Evolutionary conservation across 1,284 basidiomycete species (phyloP).

Genomic region (Trichosporon sp.): DNA sequence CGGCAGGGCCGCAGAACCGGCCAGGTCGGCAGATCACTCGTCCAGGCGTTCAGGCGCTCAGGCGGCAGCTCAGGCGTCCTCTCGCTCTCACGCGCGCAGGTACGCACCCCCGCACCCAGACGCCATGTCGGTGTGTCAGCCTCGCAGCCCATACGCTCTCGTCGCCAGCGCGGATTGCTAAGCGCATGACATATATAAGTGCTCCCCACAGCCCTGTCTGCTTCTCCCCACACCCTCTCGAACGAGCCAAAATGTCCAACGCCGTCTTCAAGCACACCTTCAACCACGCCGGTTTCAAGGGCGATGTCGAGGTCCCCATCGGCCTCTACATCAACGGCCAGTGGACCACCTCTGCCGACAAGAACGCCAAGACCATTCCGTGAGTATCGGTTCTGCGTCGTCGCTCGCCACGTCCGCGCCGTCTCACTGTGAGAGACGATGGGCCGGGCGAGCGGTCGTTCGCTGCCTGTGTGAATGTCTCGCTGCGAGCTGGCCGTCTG

Average conservation of each 20-base stretch:
- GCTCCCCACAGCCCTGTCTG: not conserved
- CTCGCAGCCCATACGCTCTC: not conserved
- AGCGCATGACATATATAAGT: conserved; percentile 11
- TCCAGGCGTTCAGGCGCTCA: not conserved
- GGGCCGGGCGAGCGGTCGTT: not conserved
- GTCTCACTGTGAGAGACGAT: not conserved
- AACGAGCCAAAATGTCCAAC: conserved; percentile 5
- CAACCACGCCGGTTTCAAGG: conserved; percentile 62
- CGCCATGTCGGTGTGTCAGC: not conserved
- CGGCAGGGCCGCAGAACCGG: not conserved
- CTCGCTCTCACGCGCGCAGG: not conserved
- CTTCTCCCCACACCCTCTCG: not conserved
- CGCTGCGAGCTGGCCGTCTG: not conserved
- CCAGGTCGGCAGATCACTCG: not conserved
- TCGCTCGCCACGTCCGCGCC: not conserved
- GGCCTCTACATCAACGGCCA: conserved; percentile 80
- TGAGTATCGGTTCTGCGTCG: conserved; percentile 30
- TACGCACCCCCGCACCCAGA: not conserved
- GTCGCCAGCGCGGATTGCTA: not conserved
- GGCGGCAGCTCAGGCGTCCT: not conserved
- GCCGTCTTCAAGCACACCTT: conserved; percentile 58
- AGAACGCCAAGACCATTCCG: conserved; percentile 47
- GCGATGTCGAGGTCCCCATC: conserved; percentile 62
- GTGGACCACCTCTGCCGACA: conserved; percentile 66
- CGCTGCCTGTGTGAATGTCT: not conserved